Base-by-base conservation (phyloP, 345 rosid species). In the Microthlaspi erraticum region DNA sequence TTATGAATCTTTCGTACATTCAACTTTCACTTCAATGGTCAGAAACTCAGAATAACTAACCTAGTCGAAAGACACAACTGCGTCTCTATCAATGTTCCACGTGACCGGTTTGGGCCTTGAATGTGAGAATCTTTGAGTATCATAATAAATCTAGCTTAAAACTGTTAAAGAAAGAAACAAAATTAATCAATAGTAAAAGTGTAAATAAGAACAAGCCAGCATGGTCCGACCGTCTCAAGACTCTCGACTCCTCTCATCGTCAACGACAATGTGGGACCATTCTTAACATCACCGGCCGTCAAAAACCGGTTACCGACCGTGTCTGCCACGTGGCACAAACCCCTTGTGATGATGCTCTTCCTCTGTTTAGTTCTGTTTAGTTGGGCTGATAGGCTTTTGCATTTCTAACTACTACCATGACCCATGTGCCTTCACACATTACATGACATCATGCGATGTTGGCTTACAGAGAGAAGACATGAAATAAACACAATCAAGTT, bases 181-280 rank as follows among this genome's bases (percentile, higher is more conserved):
- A 38, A 19, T 18, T 36, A 66, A 19, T 18, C 43, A 66, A 58
- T 11, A 57, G 7, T 14, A 31, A 48, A 36, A 32, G 14, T 5
- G 29, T 34, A 17, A 37, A 55, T 10, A 39, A 54, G 64, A 44
- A 61, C 64, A 68, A 53, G 16, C 26, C 51, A 60, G 64, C 74
- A 75, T 75, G 78, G 74, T 50, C 69, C 69, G 78, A 75, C 78
- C 75, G 65, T 62, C 64, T 49, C 34, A 26, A 26, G 29, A 26
- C 29, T 26, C 29, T 26, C 29, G 0, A 26, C 60, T 31, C 59
- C 18, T 50, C 41, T 26, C 59, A 61, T 59, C 79, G 36, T 60
- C 78, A 60, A 75, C 74, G 65, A 74, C 73, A 67, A 1, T 17
- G 73, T 67, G 60, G 73, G 78, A 26, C 73, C 69, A 10, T 74